A percentile compares a stretch with the other conserved stretches of the same genome.
phyloP scores from a whole-genome alignment of 148 eudicot genomes.

The Rheum nobile region DNA sequence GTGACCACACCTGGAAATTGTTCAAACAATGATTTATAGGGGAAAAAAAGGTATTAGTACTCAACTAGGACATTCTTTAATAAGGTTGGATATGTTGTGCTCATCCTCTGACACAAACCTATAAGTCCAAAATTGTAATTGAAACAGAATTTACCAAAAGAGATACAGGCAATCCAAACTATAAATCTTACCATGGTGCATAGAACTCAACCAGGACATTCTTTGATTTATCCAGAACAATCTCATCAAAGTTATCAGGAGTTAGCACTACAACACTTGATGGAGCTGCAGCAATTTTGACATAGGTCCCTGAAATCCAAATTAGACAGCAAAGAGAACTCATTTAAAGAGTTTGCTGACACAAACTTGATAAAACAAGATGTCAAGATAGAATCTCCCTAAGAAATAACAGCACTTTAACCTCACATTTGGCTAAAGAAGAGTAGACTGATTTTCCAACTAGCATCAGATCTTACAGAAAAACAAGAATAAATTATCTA shows the following conservation, averaged over 20 bases:
- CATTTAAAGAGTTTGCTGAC: background rate
- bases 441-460: background rate
- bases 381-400: background rate
- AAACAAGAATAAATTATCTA: background rate
- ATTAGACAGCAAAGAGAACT: background rate
- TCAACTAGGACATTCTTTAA: background rate
- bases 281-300: conserved; percentile 75
- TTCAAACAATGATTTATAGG: background rate
- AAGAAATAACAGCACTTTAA: background rate
- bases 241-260: conserved; percentile 71
- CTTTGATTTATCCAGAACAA: conserved; percentile 73
- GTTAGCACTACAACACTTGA: conserved; percentile 68
- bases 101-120: background rate
- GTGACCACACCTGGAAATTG: conserved; percentile 53
- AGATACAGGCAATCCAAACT: background rate
- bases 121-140: background rate
- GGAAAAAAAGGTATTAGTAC: background rate
- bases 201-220: conserved; percentile 91
- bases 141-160: background rate
- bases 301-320: conserved; percentile 63
- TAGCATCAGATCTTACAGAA: background rate
- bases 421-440: background rate
- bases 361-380: background rate
- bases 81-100: background rate
- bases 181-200: conserved; percentile 69